A percentile compares a stretch with the other conserved stretches of the same genome.
phyloP scores from a whole-genome alignment of 2,329 filamentous ascomycete species.

The Epichloe gansuensis region DNA sequence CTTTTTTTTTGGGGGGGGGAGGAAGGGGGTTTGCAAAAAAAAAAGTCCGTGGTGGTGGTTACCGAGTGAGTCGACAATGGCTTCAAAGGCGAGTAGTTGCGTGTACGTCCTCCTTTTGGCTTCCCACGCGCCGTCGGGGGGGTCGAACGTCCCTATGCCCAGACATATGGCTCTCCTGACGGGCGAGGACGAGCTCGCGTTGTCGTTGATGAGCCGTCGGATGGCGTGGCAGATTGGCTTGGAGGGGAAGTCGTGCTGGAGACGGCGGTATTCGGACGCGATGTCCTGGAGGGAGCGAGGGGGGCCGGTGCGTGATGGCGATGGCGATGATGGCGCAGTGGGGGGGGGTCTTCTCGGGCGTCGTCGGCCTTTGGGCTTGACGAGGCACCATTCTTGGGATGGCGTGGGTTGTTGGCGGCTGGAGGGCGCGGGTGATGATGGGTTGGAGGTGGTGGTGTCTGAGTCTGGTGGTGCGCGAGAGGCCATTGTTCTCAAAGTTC shows the following conservation, averaged over 20 bases:
- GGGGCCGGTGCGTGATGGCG: background rate
- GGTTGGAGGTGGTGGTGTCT: background rate
- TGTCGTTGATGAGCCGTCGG: constrained; percentile 18
- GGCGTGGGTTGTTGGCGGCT: background rate
- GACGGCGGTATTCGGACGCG: constrained; percentile 15
- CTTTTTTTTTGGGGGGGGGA: background rate
- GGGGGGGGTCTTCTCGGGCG: constrained; percentile 5
- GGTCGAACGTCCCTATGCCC: constrained; percentile 42
- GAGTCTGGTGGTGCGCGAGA: no score
- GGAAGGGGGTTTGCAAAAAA: background rate
- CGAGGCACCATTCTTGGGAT: constrained; percentile 14
- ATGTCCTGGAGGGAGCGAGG: constrained; percentile 16
- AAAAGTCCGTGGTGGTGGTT: background rate
- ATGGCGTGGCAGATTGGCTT: constrained; percentile 19
- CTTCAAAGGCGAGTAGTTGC: constrained; percentile 40
- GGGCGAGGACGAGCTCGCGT: constrained; percentile 9
- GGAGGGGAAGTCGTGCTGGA: constrained; percentile 16
- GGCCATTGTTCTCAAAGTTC: no score
- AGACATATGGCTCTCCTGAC: constrained; percentile 37
- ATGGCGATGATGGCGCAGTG: background rate
- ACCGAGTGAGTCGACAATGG: constrained; percentile 33
- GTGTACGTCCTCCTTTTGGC: constrained; percentile 32
- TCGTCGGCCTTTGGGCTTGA: constrained; percentile 10
- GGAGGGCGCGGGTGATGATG: background rate
- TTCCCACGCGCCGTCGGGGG: constrained; percentile 31